Conservation (phyloP, 78 protist genomes). For the Chrysochromulina parva region DNA sequence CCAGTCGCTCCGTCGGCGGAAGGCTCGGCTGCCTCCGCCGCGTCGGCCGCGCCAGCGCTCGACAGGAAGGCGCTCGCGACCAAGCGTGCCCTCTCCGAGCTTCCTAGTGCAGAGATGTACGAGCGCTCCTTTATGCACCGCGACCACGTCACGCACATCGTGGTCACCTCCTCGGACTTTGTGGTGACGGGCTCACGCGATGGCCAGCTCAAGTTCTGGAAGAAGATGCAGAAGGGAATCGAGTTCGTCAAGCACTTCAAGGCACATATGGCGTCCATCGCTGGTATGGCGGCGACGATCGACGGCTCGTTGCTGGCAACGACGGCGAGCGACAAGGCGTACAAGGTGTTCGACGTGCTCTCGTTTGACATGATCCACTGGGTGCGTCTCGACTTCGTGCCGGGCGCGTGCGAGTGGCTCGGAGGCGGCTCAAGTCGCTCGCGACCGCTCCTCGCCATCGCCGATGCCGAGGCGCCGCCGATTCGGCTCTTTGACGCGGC, state of each 20-base stretch:
- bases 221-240: conserved; percentile 74
- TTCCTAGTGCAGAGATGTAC: conserved; percentile 82
- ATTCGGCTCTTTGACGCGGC: neutral
- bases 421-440: too few species aligned
- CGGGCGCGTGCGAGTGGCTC: conserved; percentile 28
- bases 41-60: too few species aligned
- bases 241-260: conserved; percentile 89
- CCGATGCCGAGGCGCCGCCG: neutral
- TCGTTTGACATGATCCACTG: conserved; percentile 86
- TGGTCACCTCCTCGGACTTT: conserved; percentile 66
- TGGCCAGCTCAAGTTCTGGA: conserved; percentile 95
- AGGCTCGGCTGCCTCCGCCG: too few species aligned
- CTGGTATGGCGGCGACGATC: conserved; percentile 37
- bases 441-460: neutral
- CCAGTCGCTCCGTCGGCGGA: too few species aligned
- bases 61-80: neutral
- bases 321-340: conserved; percentile 62
- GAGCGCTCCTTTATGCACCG: conserved; percentile 92
- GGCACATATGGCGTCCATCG: conserved; percentile 76
- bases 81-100: conserved; percentile 2
- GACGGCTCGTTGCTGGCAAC: conserved; percentile 75
- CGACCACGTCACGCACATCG: conserved; percentile 46
- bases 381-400: conserved; percentile 63
- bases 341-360: conserved; percentile 83
- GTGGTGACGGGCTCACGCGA: conserved; percentile 81